These are phyloP conservation scores for Colletotrichum liriopes DNA, from an alignment of 2,329 filamentous ascomycete species.

Conservation along the genomic window DNA sequence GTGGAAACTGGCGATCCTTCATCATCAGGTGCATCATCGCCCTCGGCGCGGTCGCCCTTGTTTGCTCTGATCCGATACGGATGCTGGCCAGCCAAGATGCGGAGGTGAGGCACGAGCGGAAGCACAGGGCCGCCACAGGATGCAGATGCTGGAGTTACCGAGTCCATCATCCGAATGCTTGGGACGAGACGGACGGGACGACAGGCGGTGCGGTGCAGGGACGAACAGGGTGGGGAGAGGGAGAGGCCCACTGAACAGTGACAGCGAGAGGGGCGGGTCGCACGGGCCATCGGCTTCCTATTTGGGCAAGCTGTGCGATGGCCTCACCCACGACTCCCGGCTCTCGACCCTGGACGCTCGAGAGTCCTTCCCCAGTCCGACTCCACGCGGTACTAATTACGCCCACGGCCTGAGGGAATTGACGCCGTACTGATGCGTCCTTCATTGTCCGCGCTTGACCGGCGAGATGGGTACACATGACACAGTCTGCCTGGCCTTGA, in stretches of 20 bases:
- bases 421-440: neutral
- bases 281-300: conserved; percentile 24
- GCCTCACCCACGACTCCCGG: neutral
- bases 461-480: neutral
- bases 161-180: conserved; percentile 40
- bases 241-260: too few species aligned
- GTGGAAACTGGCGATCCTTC: conserved; percentile 6
- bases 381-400: neutral
- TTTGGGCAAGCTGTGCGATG: conserved; percentile 40
- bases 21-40: neutral
- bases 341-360: neutral
- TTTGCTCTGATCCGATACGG: conserved; percentile 7
- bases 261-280: neutral
- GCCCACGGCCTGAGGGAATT: neutral
- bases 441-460: neutral
- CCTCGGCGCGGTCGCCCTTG: neutral
- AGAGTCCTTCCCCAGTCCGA: neutral
- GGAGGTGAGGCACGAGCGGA: conserved; percentile 15
- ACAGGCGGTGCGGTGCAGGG: conserved; percentile 5
- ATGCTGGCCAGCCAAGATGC: conserved; percentile 2
- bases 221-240: neutral
- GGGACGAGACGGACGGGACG: conserved; percentile 38
- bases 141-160: conserved; percentile 14
- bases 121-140: conserved; percentile 4
- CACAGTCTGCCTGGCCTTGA: neutral